Evolutionary conservation across 805 yeast species (phyloP).

Genomic region (Hanseniaspora pseudoguilliermondii): DNA sequence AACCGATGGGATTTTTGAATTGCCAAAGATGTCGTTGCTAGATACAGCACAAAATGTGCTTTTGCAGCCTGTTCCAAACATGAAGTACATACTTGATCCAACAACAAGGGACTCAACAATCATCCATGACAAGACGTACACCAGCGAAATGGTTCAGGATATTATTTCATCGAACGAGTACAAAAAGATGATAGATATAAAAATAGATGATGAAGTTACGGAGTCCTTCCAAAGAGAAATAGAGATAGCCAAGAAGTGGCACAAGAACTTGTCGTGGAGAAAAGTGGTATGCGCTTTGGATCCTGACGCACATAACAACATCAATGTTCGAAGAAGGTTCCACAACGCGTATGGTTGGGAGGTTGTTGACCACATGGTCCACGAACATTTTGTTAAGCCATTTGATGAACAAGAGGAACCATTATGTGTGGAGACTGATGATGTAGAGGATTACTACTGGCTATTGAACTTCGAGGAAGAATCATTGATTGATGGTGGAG

Average conservation of each 20-base stretch:
- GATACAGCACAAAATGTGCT: slow-evolving; percentile 57
- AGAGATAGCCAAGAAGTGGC: slow-evolving; percentile 57
- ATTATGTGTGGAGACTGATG: slow-evolving; percentile 16
- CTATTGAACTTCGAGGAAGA: slow-evolving; percentile 30
- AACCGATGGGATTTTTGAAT: slow-evolving; percentile 18
- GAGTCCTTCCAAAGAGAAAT: slow-evolving; percentile 36
- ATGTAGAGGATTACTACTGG: slow-evolving; percentile 35
- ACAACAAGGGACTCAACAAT: slow-evolving; percentile 43
- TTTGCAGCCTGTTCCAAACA: slow-evolving; percentile 58
- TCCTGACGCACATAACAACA: slow-evolving; percentile 71
- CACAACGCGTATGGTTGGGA: slow-evolving; percentile 81
- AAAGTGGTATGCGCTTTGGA: slow-evolving; percentile 52
- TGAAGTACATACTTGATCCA: slow-evolving; percentile 52
- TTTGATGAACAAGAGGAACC: background rate
- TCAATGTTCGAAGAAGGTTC: slow-evolving; percentile 56
- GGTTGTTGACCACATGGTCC: slow-evolving; percentile 56
- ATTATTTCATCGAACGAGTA: slow-evolving; percentile 6
- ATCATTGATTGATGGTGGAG: slow-evolving; percentile 42
- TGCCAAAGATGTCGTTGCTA: slow-evolving; percentile 57
- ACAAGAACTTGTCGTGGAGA: slow-evolving; percentile 56
- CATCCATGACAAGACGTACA: slow-evolving; percentile 56
- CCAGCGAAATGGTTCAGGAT: slow-evolving; percentile 37
- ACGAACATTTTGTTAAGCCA: slow-evolving; percentile 40
- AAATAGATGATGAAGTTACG: slow-evolving; percentile 13
- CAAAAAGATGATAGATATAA: slow-evolving; percentile 18